Conservation (phyloP, 345 rosid species). For the Eucalyptus shirleyi region DNA sequence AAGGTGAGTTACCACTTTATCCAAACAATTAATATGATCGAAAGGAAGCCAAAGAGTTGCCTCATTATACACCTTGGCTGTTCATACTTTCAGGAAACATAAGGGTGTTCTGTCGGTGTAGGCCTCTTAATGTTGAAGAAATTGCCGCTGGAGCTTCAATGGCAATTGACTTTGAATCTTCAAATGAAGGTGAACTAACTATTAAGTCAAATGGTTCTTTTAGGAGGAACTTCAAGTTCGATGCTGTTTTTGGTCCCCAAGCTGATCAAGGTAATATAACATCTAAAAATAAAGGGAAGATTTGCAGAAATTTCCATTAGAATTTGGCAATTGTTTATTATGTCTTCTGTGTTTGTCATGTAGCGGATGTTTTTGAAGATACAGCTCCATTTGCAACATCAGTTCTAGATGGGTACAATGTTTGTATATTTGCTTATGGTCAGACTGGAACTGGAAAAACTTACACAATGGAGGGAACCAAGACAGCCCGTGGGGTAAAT, state of each 20-base stretch:
- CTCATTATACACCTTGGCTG: neutral
- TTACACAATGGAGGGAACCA: slow-evolving; percentile 92
- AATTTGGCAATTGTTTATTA: neutral
- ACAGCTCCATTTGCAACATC: slow-evolving; percentile 85
- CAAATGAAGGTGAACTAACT: slow-evolving; percentile 78
- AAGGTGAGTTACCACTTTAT: slow-evolving; percentile 38
- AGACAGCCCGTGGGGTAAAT: slow-evolving; percentile 86
- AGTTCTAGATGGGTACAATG: slow-evolving; percentile 94
- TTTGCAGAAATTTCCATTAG: neutral
- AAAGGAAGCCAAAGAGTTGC: neutral
- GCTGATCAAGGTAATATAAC: slow-evolving; percentile 67
- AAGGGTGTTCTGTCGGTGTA: slow-evolving; percentile 90
- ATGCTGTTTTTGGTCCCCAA: slow-evolving; percentile 82
- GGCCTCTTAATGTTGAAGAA: slow-evolving; percentile 76
- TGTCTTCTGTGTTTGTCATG: neutral
- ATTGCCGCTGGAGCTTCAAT: slow-evolving; percentile 39
- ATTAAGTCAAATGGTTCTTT: slow-evolving; percentile 73
- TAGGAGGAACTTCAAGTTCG: slow-evolving; percentile 73
- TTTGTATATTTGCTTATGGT: slow-evolving; percentile 90
- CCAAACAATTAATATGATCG: neutral
- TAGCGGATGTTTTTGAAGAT: slow-evolving; percentile 84
- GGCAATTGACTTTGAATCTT: slow-evolving; percentile 67
- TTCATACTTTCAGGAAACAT: slow-evolving; percentile 66
- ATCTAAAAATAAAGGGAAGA: neutral
- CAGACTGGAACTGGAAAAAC: slow-evolving; percentile 97